Conservation (phyloP, 2,329 filamentous ascomycete species). For the Coniochaeta prunicola region DNA sequence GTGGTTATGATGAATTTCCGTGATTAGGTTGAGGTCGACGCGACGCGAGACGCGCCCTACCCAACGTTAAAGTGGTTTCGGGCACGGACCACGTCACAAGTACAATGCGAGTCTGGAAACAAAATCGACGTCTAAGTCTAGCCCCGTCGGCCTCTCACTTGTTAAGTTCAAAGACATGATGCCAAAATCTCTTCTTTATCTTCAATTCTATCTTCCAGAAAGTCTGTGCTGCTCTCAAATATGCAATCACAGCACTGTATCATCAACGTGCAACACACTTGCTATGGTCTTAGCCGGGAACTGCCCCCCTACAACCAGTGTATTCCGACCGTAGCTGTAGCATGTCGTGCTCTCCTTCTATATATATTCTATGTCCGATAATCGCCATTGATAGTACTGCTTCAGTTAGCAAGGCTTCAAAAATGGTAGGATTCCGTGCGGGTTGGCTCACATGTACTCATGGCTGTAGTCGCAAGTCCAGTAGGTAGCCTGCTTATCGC, state of each 20-base stretch:
- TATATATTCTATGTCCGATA: slow-evolving; percentile 47
- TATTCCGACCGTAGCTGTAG: neutral
- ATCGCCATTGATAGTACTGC: slow-evolving; percentile 57
- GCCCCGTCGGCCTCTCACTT: too few species aligned
- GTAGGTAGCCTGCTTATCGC: slow-evolving; percentile 60
- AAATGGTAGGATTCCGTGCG: neutral
- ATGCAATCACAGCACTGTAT: neutral
- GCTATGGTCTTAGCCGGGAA: neutral
- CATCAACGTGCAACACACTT: neutral
- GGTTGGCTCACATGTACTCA: slow-evolving; percentile 54
- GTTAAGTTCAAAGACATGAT: too few species aligned
- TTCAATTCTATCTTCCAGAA: neutral
- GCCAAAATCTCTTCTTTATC: neutral
- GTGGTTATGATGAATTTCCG: neutral
- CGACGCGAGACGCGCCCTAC: slow-evolving; percentile 3
- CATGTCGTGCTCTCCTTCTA: neutral
- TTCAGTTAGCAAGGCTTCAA: slow-evolving; percentile 10
- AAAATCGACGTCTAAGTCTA: neutral
- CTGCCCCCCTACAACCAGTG: neutral
- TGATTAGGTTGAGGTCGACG: neutral
- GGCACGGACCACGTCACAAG: neutral
- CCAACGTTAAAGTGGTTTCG: neutral
- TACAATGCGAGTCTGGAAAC: too few species aligned
- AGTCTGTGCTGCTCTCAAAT: neutral
- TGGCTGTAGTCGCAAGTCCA: slow-evolving; percentile 87